Percentiles rank a stretch among this genome's conserved stretches.
phyloP scores from a whole-genome alignment of 495 filamentous ascomycete species.

The Chlorociboria aeruginascens region DNA sequence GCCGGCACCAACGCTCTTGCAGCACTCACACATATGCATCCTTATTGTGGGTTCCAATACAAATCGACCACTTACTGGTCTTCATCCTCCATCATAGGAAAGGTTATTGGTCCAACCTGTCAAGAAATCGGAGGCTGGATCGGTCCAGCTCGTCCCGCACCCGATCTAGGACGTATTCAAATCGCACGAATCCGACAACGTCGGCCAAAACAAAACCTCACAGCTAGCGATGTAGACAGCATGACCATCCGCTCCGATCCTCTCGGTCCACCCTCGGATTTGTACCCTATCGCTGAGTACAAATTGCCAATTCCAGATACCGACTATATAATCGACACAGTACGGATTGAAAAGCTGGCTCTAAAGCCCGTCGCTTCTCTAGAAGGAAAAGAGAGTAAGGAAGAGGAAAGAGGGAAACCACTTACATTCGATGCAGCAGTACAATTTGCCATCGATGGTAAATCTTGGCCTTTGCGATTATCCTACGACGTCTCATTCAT shows the following conservation, averaged over 20 bases:
- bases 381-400: conserved; percentile 10
- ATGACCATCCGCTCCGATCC: conserved; percentile 54
- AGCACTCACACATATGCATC: conserved; percentile 46
- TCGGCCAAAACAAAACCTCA: conserved; percentile 32
- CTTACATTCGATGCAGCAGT: conserved; percentile 49
- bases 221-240: conserved; percentile 38
- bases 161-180: conserved; percentile 48
- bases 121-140: conserved; percentile 58
- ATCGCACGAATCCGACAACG: conserved; percentile 48
- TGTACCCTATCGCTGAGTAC: conserved; percentile 52
- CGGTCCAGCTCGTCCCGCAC: conserved; percentile 50
- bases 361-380: conserved; percentile 26
- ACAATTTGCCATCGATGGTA: conserved; percentile 53
- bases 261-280: conserved; percentile 42
- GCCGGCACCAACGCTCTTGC: conserved; percentile 42
- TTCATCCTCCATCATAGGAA: conserved; percentile 54
- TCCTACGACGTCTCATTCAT: conserved; percentile 56
- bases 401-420: conserved; percentile 17
- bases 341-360: conserved; percentile 52
- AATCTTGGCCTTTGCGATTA: conserved; percentile 50
- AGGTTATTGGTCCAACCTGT: conserved; percentile 66
- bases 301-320: conserved; percentile 37
- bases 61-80: conserved; percentile 61
- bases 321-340: conserved; percentile 41
- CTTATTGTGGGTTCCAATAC: conserved; percentile 61